Conservation (phyloP, 306 rosid species). For the Rosa persica region DNA sequence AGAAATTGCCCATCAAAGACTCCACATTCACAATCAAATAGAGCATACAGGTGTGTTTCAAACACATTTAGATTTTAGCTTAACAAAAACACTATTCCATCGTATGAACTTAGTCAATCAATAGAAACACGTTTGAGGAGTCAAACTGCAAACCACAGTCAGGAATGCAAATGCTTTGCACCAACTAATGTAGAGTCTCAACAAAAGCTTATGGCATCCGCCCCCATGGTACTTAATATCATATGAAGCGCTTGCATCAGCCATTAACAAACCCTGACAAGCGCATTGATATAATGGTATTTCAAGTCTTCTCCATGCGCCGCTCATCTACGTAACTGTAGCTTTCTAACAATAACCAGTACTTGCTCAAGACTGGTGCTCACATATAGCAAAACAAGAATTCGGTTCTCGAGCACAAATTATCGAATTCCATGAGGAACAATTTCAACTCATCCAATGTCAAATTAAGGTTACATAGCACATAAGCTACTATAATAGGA, state of each 20-base stretch:
- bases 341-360: neutral
- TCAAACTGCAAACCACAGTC: neutral
- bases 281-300: too few relatives aligned
- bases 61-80: neutral
- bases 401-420: neutral
- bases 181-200: neutral
- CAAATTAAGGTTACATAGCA: neutral
- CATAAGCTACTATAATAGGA: neutral
- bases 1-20: neutral
- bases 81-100: neutral
- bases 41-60: neutral
- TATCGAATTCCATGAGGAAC: neutral
- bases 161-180: neutral
- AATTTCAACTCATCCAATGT: neutral
- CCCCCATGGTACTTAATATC: neutral
- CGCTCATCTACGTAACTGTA: neutral
- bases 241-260: neutral
- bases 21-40: neutral
- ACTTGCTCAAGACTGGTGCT: neutral
- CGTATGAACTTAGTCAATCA: neutral
- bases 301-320: too few relatives aligned
- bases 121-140: neutral
- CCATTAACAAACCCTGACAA: slow-evolving; percentile 6
- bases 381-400: neutral
- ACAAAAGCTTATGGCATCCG: neutral